Conservation (phyloP, 345 rosid species). For the Punica granatum region DNA sequence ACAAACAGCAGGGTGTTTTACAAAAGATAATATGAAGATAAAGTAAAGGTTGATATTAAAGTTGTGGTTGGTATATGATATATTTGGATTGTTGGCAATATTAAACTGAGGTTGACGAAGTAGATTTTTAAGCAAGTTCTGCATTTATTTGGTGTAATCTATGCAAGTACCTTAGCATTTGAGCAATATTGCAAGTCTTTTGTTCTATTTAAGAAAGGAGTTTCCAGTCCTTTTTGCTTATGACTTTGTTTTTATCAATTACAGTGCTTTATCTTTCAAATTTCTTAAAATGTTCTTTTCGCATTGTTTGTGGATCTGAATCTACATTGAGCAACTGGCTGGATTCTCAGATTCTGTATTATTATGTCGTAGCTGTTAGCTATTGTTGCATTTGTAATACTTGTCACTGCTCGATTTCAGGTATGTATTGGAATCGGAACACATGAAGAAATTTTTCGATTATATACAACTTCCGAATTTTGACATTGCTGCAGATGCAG, state of each 20-base stretch:
- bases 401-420: conserved; percentile 7
- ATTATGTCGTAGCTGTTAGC: not conserved
- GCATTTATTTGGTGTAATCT: not conserved
- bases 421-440: conserved; percentile 24
- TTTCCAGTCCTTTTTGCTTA: no score
- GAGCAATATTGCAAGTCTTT: not conserved
- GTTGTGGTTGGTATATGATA: not conserved
- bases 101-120: not conserved
- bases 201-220: not conserved
- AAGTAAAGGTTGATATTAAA: no score
- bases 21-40: not conserved
- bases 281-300: not conserved
- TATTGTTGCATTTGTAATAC: not conserved
- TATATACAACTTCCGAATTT: conserved; percentile 26
- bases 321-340: not conserved
- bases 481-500: conserved; percentile 31
- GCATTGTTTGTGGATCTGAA: not conserved
- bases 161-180: not conserved
- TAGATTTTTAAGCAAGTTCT: not conserved
- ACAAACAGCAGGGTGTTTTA: not conserved
- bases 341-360: not conserved
- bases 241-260: no score
- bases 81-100: not conserved
- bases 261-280: not conserved
- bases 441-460: conserved; percentile 24